Base-by-base conservation (phyloP, 225 moss, liverwort and hornwort genomes). In the Straminergon stramineum region DNA sequence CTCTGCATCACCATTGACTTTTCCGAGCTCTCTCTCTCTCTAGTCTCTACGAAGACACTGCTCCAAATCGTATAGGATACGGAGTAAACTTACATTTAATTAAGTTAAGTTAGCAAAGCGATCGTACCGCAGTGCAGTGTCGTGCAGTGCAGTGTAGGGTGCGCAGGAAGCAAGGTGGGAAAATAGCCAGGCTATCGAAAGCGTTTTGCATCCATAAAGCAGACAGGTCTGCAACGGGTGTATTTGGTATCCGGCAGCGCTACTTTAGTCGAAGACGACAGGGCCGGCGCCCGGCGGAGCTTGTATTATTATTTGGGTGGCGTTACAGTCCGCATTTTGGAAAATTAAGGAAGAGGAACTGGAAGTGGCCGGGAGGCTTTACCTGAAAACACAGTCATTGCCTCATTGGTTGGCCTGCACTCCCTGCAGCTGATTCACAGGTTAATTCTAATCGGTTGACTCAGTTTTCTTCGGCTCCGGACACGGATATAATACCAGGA, bases 211-310 rank as follows among this genome's bases (percentile, higher is more conserved):
- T 69, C 86, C 91, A 39, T 37, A 37, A 43, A 78, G 86, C 75
- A 86, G 89, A 91, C 91, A 89, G 86, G 89, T 81, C 85, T 51
- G 85, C 85, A 60, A 39, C 34, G 85, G 57, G 75, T 86, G 22
- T 77, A 43, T 89, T 83, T 86, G 83, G 89, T 28, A 69, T 55
- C 91, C 83, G 53, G 82, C 91, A 58, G 15, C 32, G 45, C 57
- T 57, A 43, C 23, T 56, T 37, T 32, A 3, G 55, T 48, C 67
- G 9, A 60, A 80, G 13, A 70, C 68, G 79, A 81, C 57, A 48
- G 58, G 10, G 13, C 27, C 52, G 5, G 9, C n/a, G 10, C 10
- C 27, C 52, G 5, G 48, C 48, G 48, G 48, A 48, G 48, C 48
- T 48, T 48, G 63, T 63, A 32, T 27, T 76, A 77, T 30, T 71